Evolutionary conservation across 768 basidiomycete species (phyloP), one percentile per base, ranked within the genome.

Genomic region (Tylopilus cervinicoccineus): DNA sequence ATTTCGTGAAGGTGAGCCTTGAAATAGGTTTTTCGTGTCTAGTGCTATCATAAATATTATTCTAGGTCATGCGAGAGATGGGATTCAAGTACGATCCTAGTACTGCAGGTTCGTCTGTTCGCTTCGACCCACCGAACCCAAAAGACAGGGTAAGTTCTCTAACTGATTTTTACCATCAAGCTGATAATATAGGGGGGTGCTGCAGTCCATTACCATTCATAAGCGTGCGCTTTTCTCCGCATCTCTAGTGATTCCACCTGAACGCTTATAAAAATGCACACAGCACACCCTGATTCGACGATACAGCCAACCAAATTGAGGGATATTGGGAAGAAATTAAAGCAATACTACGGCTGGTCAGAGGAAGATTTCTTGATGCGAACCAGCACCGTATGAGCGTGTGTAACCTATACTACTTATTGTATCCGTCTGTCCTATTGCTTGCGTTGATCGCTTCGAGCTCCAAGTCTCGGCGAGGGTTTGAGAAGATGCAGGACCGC

Each of bases 21-120:
- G 38, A 11, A 6, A 9, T 19, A 28, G 28, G 32, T 36, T 8
- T 26, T 22, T 31, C 34, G n/a, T n/a, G n/a, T n/a, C 2, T 22
- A 31, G 27, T 32, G 24, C 31, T 32, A 9, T 29, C 26, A 38
- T 47, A 9, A 33, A 45, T 32, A 33, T 47, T 28, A 23, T 43
- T 37, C 9, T 55, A 89, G 88, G 67, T 87, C 31, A 87, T 91
- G 87, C 68, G 72, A 31, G 84, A 85, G 39, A 81, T 91, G 79
- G 88, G 88, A 29, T 91, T 91, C 64, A 67, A 68, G 3, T 83
- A 82, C 55, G 81, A 83, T 59, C 84, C 84, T 5, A 80, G 80
- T 50, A 87, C 86, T 3, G 86, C 88, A 17, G 88, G 88, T 3
- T 89, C 87, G 10, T 86, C 86, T 62, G 88, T 91, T 29, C 77